A percentile compares a stretch with the other conserved stretches of the same genome.
Evolutionary conservation across 2,329 filamentous ascomycete species (phyloP).

Genomic region (Blastomyces gilchristii): DNA sequence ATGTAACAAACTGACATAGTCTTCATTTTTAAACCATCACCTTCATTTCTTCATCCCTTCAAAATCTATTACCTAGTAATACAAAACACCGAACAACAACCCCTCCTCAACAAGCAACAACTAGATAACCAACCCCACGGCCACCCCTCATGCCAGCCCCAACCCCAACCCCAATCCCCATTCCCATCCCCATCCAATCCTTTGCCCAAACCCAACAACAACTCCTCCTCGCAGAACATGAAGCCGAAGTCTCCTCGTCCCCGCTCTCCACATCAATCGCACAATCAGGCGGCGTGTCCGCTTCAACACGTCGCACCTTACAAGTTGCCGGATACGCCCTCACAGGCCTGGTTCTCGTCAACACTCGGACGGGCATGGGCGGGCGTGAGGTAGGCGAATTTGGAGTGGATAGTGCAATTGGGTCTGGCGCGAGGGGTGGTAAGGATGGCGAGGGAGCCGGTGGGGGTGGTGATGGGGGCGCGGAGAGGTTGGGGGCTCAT

Average conservation of each 20-base stretch:
- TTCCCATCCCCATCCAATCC: conserved; percentile 27
- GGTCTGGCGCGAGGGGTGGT: background rate
- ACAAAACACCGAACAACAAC: background rate
- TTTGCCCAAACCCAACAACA: conserved; percentile 36
- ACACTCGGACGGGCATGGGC: conserved; percentile 77
- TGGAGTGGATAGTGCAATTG: conserved; percentile 55
- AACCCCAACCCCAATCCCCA: conserved; percentile 16
- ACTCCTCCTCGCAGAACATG: conserved; percentile 36
- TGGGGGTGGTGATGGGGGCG: conserved; percentile 16
- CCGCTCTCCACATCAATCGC: conserved; percentile 27
- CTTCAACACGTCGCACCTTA: conserved; percentile 34
- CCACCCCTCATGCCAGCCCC: conserved; percentile 9
- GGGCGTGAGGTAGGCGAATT: conserved; percentile 87
- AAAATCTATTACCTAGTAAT: background rate
- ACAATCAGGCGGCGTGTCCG: conserved; percentile 32
- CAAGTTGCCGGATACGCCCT: conserved; percentile 34
- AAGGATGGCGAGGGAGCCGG: conserved; percentile 10
- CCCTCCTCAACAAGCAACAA: background rate
- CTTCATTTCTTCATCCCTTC: background rate
- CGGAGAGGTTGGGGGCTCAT: conserved; percentile 32
- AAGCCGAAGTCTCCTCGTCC: conserved; percentile 36
- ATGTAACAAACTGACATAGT: background rate
- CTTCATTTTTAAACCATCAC: background rate
- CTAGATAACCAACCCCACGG: too few species aligned
- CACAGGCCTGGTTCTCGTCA: conserved; percentile 51